Evolutionary conservation across 2,329 filamentous ascomycete species (phyloP).

Genomic region (Botrytis galanthina): DNA sequence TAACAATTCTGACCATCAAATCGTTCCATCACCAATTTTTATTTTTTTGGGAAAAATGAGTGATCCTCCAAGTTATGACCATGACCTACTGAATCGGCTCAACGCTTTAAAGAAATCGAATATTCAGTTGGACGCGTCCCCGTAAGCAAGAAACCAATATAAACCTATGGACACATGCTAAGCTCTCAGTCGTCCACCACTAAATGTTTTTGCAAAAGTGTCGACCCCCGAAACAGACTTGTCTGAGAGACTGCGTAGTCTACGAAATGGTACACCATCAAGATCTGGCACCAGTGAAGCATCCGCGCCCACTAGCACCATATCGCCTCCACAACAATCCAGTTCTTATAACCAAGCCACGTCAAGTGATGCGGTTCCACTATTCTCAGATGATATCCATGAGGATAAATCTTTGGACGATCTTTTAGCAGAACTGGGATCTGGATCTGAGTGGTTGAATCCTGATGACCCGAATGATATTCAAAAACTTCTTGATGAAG

Average conservation of each 20-base stretch:
- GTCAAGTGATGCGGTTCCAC: conserved; percentile 19
- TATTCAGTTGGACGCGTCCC: conserved; percentile 31
- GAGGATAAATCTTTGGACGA: conserved; percentile 37
- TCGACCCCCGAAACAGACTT: conserved; percentile 33
- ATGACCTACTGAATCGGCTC: conserved; percentile 35
- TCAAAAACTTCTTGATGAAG: conserved; percentile 34
- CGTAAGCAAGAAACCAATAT: conserved; percentile 25
- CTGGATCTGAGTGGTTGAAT: conserved; percentile 35
- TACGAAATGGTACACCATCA: conserved; percentile 32
- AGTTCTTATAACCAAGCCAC: not conserved
- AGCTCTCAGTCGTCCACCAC: conserved; percentile 24
- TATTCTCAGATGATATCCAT: conserved; percentile 22
- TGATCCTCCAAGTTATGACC: conserved; percentile 34
- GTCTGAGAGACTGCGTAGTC: conserved; percentile 33
- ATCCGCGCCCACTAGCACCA: not conserved
- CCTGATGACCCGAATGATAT: conserved; percentile 36
- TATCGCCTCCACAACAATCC: conserved; percentile 14
- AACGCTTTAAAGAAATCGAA: conserved; percentile 39
- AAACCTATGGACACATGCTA: conserved; percentile 26
- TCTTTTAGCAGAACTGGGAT: conserved; percentile 34
- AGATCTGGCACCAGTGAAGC: conserved; percentile 24
- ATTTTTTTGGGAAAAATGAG: conserved; percentile 29
- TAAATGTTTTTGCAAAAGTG: conserved; percentile 17
- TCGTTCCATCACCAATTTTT: not conserved
- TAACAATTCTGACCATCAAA: conserved; percentile 16